Evolutionary conservation across 306 rosid genomes (phyloP).

Genomic region (Phaseolus lunatus): DNA sequence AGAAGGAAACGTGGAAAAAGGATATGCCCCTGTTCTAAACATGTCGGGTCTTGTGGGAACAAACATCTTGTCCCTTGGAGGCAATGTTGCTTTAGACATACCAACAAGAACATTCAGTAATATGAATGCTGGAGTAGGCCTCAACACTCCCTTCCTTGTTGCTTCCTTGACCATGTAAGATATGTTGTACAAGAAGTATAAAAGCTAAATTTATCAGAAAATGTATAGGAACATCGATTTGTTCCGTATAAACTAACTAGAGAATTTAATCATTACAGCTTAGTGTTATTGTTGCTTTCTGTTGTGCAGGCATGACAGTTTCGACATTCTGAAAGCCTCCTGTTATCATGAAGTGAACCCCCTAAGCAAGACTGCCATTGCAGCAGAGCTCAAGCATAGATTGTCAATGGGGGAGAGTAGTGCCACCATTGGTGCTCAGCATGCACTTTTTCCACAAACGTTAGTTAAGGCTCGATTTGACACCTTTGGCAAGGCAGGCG

Average conservation of each 20-base stretch:
- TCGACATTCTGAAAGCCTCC: conserved; percentile 65
- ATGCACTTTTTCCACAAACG: conserved; percentile 58
- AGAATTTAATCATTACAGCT: not conserved
- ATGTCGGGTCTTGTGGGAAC: conserved; percentile 63
- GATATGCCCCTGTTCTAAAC: conserved; percentile 53
- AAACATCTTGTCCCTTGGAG: conserved; percentile 56
- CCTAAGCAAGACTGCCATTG: conserved; percentile 62
- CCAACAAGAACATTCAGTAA: conserved; percentile 56
- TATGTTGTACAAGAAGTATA: conserved; percentile 39
- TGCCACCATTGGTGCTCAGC: conserved; percentile 66
- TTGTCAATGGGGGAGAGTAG: conserved; percentile 53
- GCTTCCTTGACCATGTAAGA: conserved; percentile 73
- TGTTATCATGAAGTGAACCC: conserved; percentile 61
- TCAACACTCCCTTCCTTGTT: conserved; percentile 53
- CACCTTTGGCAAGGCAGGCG: conserved; percentile 59
- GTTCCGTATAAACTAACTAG: conserved; percentile 2
- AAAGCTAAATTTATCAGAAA: conserved; percentile 28
- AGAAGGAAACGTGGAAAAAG: conserved; percentile 44
- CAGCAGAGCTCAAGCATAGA: conserved; percentile 68
- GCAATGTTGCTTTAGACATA: conserved; percentile 57
- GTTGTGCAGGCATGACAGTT: conserved; percentile 66
- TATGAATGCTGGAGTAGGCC: conserved; percentile 61
- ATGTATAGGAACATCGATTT: not conserved
- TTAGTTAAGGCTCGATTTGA: conserved; percentile 60
- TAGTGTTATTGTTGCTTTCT: conserved; percentile 26